phyloP scores from a whole-genome alignment of 2,329 filamentous ascomycete species.

The Phoma herbarum region DNA sequence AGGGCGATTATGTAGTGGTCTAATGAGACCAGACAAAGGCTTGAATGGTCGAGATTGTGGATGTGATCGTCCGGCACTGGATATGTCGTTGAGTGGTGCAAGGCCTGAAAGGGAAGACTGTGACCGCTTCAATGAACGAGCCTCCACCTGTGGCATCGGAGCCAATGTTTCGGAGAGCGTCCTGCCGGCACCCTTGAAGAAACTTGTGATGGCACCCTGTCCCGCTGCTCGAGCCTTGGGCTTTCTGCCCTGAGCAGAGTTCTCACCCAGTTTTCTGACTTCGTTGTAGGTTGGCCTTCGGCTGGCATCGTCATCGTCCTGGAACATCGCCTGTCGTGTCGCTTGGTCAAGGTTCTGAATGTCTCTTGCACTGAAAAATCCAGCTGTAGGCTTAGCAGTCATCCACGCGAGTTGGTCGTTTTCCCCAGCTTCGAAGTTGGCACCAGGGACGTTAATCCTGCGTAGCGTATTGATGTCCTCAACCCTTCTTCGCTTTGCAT shows the following conservation, averaged over 20 bases:
- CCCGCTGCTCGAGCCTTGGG: slow-evolving; percentile 53
- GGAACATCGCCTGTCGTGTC: slow-evolving; percentile 33
- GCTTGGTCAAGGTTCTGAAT: slow-evolving; percentile 53
- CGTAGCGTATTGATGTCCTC: slow-evolving; percentile 13
- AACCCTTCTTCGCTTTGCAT: slow-evolving; percentile 42
- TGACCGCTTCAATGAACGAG: slow-evolving; percentile 31
- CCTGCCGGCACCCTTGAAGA: slow-evolving; percentile 55
- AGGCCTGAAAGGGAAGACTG: slow-evolving; percentile 29
- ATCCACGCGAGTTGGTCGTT: slow-evolving; percentile 27
- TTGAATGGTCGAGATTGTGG: slow-evolving; percentile 32
- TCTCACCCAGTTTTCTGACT: slow-evolving; percentile 37
- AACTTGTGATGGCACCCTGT: slow-evolving; percentile 63
- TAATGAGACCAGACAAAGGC: slow-evolving; percentile 36
- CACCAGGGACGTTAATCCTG: neutral
- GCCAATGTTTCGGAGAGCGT: slow-evolving; percentile 25
- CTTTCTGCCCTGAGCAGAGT: slow-evolving; percentile 27
- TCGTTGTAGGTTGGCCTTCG: slow-evolving; percentile 34
- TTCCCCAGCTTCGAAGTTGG: neutral
- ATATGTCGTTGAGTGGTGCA: slow-evolving; percentile 44
- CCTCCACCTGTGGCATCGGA: slow-evolving; percentile 7
- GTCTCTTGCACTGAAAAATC: slow-evolving; percentile 53
- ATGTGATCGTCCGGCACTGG: slow-evolving; percentile 36
- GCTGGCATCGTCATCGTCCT: slow-evolving; percentile 33
- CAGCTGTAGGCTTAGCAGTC: slow-evolving; percentile 25
- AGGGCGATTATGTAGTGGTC: slow-evolving; percentile 47